A percentile compares a stretch with the other conserved stretches of the same genome.
These are phyloP conservation scores for Fraxinus nigra DNA, from an alignment of 305 asterid genomes.

Conservation along the genomic window DNA sequence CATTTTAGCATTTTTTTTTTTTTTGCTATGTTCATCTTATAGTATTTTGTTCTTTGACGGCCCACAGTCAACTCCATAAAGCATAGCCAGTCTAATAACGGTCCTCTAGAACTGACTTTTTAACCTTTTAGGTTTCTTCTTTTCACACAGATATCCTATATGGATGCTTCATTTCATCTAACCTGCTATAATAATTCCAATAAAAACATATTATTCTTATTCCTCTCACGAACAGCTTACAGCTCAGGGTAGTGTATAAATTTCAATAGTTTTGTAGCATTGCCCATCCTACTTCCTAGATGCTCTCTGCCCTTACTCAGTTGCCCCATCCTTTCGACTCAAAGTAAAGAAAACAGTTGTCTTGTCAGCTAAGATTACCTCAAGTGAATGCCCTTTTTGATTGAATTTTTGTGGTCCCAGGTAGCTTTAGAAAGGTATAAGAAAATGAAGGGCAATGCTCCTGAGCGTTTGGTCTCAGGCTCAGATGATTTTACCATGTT, in stretches of 20 bases:
- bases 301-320: constrained; percentile 2
- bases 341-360: not conserved
- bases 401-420: constrained; percentile 36
- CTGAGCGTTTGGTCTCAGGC: constrained; percentile 93
- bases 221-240: not conserved
- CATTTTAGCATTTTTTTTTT: not conserved
- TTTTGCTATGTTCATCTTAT: not conserved
- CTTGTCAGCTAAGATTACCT: not conserved
- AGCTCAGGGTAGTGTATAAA: not conserved
- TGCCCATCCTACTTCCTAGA: not conserved
- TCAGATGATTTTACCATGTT: constrained; percentile 98
- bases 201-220: not conserved
- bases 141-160: not conserved
- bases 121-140: not conserved
- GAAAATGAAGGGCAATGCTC: constrained; percentile 69
- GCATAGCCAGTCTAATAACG: not conserved
- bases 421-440: constrained; percentile 88
- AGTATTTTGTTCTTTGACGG: not conserved
- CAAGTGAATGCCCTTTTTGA: not conserved
- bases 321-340: constrained; percentile 1
- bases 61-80: not conserved
- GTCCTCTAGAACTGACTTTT: not conserved
- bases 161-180: not conserved
- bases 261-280: not conserved
- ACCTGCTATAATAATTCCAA: not conserved